Percentiles rank a stretch among this genome's conserved stretches.
phyloP scores from a whole-genome alignment of 139 green algal genomes.

The Tetradesmus lagerheimii region DNA sequence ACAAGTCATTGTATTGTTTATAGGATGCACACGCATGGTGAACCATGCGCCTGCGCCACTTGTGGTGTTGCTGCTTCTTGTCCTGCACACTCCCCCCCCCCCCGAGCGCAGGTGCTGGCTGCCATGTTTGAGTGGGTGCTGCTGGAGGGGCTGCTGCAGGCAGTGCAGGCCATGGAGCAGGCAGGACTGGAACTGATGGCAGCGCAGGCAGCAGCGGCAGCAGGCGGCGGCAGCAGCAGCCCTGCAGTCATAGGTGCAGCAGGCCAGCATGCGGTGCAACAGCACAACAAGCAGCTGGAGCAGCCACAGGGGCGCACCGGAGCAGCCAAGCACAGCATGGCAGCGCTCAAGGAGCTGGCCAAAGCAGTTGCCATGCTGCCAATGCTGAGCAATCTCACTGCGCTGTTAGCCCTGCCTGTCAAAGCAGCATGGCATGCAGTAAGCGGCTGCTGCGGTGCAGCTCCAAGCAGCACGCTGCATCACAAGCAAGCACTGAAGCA shows the following conservation, averaged over 20 bases:
- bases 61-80: too few relatives aligned
- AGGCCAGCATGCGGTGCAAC: not conserved
- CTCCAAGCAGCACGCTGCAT: not conserved
- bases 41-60: too few relatives aligned
- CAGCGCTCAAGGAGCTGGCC: not conserved
- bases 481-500: not conserved
- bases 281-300: not conserved
- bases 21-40: too few relatives aligned
- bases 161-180: constrained; percentile 10
- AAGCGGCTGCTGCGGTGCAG: not conserved
- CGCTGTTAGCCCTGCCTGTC: not conserved
- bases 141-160: not conserved
- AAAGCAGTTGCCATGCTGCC: not conserved
- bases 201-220: not conserved
- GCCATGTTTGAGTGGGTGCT: constrained; percentile 37
- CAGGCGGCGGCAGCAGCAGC: not conserved
- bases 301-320: not conserved
- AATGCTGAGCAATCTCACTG: not conserved
- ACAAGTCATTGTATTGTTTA: too few relatives aligned
- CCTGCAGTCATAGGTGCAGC: not conserved
- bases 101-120: not conserved
- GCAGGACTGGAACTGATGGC: constrained; percentile 4
- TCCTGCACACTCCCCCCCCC: not conserved
- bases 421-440: not conserved
- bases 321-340: not conserved